Base-by-base conservation (phyloP, 352 stramenopile genomes). In the Pythium sp. region DNA sequence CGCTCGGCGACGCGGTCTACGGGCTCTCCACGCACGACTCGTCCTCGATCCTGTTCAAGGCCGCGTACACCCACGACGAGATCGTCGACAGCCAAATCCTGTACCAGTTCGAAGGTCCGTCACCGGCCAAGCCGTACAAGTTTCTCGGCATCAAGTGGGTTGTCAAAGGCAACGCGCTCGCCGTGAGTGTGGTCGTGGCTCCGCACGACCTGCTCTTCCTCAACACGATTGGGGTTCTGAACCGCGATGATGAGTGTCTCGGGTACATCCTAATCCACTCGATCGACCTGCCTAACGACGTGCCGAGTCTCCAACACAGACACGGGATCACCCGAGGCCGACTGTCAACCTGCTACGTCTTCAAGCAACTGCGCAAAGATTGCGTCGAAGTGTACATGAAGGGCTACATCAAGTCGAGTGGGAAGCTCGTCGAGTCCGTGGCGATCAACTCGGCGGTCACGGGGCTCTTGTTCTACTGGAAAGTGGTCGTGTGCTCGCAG, bases 381-480 rank as follows among this genome's bases (percentile, higher is more conserved):
- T 70, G 65, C 28, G 82, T 92, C 4, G 79, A 91, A 47, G 66
- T 92, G 14, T 90, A 84, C 68, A 88, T 89, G 77, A 89, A 73
- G 14, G 77, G 76, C 15, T 80, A 70, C 0, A 74, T 87, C n/a
- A 76, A 89, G 38, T 77, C 79, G 18, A 77, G 72, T 5, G 82
- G 84, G 0, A 69, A 78, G 20, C 67, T 91, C 4, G 51, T 83
- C 1, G 75, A 82, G 28, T 76, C 75, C 12, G 65, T 86, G 58
- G 79, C 79, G 8, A 54, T 91, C 56, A 73, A 72, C 0, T 75
- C 77, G 6, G 75, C 75, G 1, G 84, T 82, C 11, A 68, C 38
- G 9, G 72, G 74, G 18, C 76, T 92, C n/a, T 82, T 75, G n/a
- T 80, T 73, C 63, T 88, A 79, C 71, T 89, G 84, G 80, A 85